phyloP scores from a whole-genome alignment of 1,139 yeast genomes.

The Yarrowia galli region DNA sequence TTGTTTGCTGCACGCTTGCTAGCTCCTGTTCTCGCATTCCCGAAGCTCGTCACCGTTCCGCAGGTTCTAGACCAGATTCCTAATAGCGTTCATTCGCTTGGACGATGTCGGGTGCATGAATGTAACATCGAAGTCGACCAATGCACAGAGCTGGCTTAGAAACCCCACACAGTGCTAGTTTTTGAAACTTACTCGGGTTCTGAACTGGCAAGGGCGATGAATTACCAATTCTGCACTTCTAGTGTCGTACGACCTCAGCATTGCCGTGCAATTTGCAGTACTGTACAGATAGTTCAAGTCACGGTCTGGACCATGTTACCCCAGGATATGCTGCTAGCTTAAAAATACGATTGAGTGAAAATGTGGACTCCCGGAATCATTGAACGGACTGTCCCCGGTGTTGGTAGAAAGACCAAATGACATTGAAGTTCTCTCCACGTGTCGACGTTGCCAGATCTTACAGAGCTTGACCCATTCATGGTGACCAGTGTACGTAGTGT shows the following conservation, averaged over 20 bases:
- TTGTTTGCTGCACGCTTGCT: background rate
- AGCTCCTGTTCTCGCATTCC: background rate
- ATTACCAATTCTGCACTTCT: background rate
- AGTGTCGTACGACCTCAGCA: too few species aligned
- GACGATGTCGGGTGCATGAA: background rate
- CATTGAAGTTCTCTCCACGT: too few species aligned
- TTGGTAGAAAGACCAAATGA: too few species aligned
- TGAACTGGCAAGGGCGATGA: background rate
- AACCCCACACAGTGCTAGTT: background rate
- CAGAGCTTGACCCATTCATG: too few species aligned
- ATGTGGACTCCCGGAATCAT: too few species aligned
- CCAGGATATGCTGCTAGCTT: too few species aligned
- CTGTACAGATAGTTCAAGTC: background rate
- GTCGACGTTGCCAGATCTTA: too few species aligned
- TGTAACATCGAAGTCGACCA: background rate
- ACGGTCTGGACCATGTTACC: too few species aligned
- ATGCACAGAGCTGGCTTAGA: background rate
- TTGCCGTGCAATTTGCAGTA: background rate
- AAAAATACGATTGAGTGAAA: too few species aligned
- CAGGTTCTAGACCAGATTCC: background rate
- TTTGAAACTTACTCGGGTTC: background rate
- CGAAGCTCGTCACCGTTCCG: background rate
- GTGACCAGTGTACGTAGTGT: too few species aligned
- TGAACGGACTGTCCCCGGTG: too few species aligned
- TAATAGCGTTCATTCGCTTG: background rate